Percentiles rank a stretch among this genome's conserved stretches.
Evolutionary conservation across 1,139 yeast genomes (phyloP).

Genomic region (Pichia sp.): DNA sequence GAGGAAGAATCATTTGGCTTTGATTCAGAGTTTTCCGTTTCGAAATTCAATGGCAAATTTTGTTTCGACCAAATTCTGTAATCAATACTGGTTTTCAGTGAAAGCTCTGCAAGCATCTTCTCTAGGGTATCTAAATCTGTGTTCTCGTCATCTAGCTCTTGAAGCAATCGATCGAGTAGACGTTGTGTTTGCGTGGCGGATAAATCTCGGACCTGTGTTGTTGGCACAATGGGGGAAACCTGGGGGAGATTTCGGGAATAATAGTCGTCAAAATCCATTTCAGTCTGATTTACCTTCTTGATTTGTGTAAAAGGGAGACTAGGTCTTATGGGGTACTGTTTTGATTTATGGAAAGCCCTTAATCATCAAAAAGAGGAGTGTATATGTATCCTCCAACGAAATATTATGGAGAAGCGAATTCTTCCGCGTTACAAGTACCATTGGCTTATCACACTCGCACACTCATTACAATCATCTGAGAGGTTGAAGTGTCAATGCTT

Average conservation of each 20-base stretch:
- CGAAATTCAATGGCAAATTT: neutral
- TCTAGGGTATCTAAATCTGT: slow-evolving; percentile 21
- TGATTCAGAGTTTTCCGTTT: neutral
- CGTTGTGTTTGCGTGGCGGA: slow-evolving; percentile 18
- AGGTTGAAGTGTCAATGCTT: no score
- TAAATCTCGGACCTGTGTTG: slow-evolving; percentile 7
- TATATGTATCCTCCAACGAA: neutral
- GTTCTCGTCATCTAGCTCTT: slow-evolving; percentile 29
- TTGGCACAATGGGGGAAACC: slow-evolving; percentile 3
- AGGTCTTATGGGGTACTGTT: no score
- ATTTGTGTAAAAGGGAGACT: no score
- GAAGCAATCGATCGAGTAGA: slow-evolving; percentile 25
- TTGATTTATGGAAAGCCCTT: neutral
- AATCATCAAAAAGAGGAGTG: neutral
- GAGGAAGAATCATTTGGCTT: neutral
- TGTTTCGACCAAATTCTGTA: slow-evolving; percentile 15
- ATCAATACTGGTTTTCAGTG: slow-evolving; percentile 18
- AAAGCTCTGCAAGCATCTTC: slow-evolving; percentile 18
- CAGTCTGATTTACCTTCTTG: neutral
- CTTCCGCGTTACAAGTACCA: no score
- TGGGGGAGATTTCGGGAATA: neutral
- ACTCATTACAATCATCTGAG: no score
- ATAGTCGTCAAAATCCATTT: neutral
- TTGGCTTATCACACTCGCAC: no score
- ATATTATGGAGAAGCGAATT: neutral